Conservation (phyloP, 2,329 filamentous ascomycete genomes). For the Ilyonectria destructans region DNA sequence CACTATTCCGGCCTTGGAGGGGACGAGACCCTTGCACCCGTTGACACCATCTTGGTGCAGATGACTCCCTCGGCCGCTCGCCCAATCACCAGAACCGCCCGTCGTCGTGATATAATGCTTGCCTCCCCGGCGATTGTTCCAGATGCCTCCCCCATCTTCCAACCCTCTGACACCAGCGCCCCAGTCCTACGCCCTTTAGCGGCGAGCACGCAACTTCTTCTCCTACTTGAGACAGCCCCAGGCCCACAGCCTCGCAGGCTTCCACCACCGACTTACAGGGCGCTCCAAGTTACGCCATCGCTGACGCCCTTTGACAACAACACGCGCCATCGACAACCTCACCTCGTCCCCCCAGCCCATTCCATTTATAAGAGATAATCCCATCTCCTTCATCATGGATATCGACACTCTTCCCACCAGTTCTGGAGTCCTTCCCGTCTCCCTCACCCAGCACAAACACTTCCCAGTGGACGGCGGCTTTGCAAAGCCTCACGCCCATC, state of each 20-base stretch:
- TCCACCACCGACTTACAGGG: neutral
- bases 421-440: conserved; percentile 42
- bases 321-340: conserved; percentile 21
- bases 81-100: conserved; percentile 38
- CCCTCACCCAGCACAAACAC: conserved; percentile 41
- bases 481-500: conserved; percentile 36
- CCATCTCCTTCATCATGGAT: conserved; percentile 39
- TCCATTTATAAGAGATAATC: conserved; percentile 16
- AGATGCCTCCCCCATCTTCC: conserved; percentile 44
- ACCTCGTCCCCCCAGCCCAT: conserved; percentile 6
- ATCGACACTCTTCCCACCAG: conserved; percentile 36
- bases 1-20: neutral
- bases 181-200: conserved; percentile 37
- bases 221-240: conserved; percentile 12
- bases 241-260: neutral
- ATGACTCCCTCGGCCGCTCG: conserved; percentile 45
- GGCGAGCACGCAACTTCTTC: conserved; percentile 46
- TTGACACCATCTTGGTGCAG: conserved; percentile 43
- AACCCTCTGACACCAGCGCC: conserved; percentile 12
- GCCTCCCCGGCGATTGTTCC: conserved; percentile 38
- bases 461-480: conserved; percentile 32
- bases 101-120: conserved; percentile 42
- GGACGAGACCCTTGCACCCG: neutral
- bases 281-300: conserved; percentile 39
- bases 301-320: conserved; percentile 41